Evolutionary conservation across 257 asterid genomes (phyloP), one percentile per base, ranked within the genome.

Genomic region (Solanum habrochaites): DNA sequence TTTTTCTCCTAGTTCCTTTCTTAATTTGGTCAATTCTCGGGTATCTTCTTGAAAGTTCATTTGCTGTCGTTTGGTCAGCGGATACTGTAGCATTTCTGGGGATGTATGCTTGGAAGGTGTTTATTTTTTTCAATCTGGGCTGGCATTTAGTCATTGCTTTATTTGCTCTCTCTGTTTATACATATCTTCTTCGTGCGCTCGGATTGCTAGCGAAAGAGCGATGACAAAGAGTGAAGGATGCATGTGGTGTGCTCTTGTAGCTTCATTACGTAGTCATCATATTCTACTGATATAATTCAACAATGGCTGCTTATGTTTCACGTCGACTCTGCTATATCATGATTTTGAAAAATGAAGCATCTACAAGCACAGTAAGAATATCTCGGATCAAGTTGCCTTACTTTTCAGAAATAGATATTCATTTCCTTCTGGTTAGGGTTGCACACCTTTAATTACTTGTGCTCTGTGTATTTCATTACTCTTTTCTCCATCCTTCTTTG

Each of bases 41-140:
- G n/a, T n/a, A n/a, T 97, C 90, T 95, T 97, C 93, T 91, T 88
- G 96, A 97, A 94, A 91, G n/a, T n/a, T 97, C 99, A 18, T 94
- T 97, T 90, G 98, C 98, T n/a, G 93, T 92, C 10, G 98, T 97
- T 86, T 97, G 99, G 99, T 94, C 98, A 45, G 96, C 97, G 29
- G 99, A 97, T 88, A 93, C 92, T 3, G 83, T 93, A 39, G 98
- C 95, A 72, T 95, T 95, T 82, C 87, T 97, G 9, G 99, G 93
- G 73, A 94, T 95, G 99, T 95, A 97, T 87, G 98, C 98, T 11
- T 95, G 99, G 99, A 95, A 97, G 99, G 99, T 97, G 89, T 87
- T 40, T 86, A 25, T 77, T 86, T 35, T 71, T 87, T 75, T 45
- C 70, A 39, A 14, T 83, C 27, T 32, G n/a, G n/a, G 42, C 42